Evolutionary conservation across 176 grass and related monocot genomes (phyloP), one percentile per base, ranked within the genome.

Genomic region (Musa itinerans): DNA sequence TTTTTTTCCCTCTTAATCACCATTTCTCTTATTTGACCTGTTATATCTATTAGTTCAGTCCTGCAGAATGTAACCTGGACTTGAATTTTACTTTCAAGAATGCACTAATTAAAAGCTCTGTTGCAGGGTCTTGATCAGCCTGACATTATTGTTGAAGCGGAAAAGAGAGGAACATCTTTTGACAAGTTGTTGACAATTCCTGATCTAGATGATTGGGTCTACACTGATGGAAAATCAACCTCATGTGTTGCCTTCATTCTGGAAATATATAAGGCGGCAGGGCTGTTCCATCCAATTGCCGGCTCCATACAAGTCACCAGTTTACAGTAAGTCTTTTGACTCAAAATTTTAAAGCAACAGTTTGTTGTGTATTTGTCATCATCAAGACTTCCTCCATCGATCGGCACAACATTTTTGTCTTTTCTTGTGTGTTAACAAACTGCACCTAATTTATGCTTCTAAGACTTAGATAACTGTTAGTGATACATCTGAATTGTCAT

Each of bases 251-350:
- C 85, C 2, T 98, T 83, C 17, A 83, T 98, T 69, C 88, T 98
- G n/a, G 92, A 87, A 84, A 91, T 98, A 88, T 93, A 98, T 82
- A 98, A 98, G 72, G 95, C 81, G 50, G 90, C 95, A 83, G 95
- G 88, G 21, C 84, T 98, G 50, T 98, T 98, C 11, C 82, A 78
- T 76, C 82, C 78, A 50, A 80, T 93, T 78, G 29, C 84, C 73
- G 79, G 58, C 74, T 86, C 84, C 78, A 63, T 94, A 76, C 84
- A 94, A 83, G 95, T 92, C 53, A 98, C 88, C 11, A 98, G 59
- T 98, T 98, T 73, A 98, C 90, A 5, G 88, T 98, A 78, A 93
- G 24, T 24, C 24, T 24, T 24, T 24, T 24, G 24, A 24, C 24
- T 24, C 24, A 1, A 24, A 24, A 24, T 24, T 24, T 24, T 24